Percentiles rank a stretch among this genome's conserved stretches.
Evolutionary conservation across 371 early-diverging fungal species (phyloP).

Genomic region (Circinella minor): DNA sequence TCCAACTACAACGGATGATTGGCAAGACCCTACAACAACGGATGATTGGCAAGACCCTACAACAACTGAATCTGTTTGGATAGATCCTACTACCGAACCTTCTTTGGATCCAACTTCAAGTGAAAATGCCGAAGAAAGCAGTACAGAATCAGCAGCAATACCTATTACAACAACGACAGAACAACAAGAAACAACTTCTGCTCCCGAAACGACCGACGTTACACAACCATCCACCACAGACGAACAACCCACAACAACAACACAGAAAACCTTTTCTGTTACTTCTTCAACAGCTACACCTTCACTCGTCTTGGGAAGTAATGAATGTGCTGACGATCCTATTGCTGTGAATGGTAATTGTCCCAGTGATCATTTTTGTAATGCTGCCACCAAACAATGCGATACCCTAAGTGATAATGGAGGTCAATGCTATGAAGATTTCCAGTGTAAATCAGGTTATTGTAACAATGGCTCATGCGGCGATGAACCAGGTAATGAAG

Average conservation of each 20-base stretch:
- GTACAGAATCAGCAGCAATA: background rate
- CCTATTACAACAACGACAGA: background rate
- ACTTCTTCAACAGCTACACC: conserved; percentile 32
- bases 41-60: background rate
- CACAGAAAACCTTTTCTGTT: conserved; percentile 15
- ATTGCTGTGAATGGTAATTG: conserved; percentile 25
- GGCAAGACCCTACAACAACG: background rate
- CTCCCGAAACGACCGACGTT: background rate
- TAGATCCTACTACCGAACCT: background rate
- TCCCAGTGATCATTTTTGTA: conserved; percentile 28
- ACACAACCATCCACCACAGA: background rate
- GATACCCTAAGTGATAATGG: conserved; percentile 16
- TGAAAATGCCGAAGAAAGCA: background rate
- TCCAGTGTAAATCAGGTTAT: conserved; percentile 27
- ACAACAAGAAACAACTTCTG: background rate
- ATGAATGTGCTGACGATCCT: conserved; percentile 28
- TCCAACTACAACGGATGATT: background rate
- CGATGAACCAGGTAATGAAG: background rate
- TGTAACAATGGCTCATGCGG: conserved; percentile 16
- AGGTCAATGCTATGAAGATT: conserved; percentile 26
- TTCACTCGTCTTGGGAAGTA: conserved; percentile 24
- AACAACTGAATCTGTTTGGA: background rate
- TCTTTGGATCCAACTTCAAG: background rate
- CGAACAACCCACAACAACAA: background rate
- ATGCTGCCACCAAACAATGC: conserved; percentile 27